Evolutionary conservation across 371 early-diverging fungal species (phyloP).

Genomic region (Actinomucor elegans): DNA sequence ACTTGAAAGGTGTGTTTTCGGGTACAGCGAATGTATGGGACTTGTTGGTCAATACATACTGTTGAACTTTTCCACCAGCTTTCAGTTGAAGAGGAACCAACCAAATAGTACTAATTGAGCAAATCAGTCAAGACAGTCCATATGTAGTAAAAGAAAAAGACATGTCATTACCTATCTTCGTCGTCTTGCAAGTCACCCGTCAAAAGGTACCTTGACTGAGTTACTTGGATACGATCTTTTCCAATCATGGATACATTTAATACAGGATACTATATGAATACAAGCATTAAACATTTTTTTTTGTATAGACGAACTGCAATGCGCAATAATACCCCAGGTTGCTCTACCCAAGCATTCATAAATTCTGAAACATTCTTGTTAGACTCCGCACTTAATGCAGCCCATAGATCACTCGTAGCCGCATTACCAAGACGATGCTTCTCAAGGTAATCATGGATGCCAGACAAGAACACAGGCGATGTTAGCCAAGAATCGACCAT

Average conservation of each 20-base stretch:
- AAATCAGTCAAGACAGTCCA: too few species aligned
- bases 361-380: conserved; percentile 73
- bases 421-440: conserved; percentile 84
- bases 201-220: conserved; percentile 76
- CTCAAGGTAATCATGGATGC: conserved; percentile 79
- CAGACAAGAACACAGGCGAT: conserved; percentile 70
- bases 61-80: conserved; percentile 6
- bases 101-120: conserved; percentile 61
- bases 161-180: conserved; percentile 1
- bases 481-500: conserved; percentile 88
- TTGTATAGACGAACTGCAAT: too few species aligned
- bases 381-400: conserved; percentile 66
- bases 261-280: conserved; percentile 62
- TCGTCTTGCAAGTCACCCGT: conserved; percentile 71
- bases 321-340: conserved; percentile 79
- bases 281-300: too few species aligned
- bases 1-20: conserved; percentile 46
- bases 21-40: conserved; percentile 28
- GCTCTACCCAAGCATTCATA: conserved; percentile 89
- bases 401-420: conserved; percentile 83
- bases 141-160: neutral
- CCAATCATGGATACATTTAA: conserved; percentile 56
- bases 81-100: conserved; percentile 69
- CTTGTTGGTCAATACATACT: conserved; percentile 31
- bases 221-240: conserved; percentile 44